Evolutionary conservation across 805 yeast genomes (phyloP).

Genomic region (Yarrowia sp.): DNA sequence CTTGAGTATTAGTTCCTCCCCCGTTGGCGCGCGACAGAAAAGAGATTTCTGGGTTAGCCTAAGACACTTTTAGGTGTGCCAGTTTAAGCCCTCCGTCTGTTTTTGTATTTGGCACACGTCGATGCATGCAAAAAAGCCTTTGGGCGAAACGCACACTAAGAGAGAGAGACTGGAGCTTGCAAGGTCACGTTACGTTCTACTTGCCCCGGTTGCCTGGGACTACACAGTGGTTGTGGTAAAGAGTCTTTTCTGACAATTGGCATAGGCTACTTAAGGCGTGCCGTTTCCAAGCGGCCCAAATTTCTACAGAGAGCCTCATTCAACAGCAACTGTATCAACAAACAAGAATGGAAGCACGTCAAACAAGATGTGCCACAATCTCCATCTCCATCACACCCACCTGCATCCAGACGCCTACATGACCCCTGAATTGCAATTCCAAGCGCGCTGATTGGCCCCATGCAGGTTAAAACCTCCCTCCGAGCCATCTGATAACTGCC

Average conservation of each 20-base stretch:
- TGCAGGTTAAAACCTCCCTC: slow-evolving; percentile 15
- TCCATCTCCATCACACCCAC: neutral
- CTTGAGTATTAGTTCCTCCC: neutral
- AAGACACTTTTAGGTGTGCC: neutral
- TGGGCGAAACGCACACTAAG: neutral
- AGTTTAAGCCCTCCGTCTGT: slow-evolving; percentile 15
- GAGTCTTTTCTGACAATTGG: too few species aligned
- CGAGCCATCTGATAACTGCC: slow-evolving; percentile 23
- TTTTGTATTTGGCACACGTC: slow-evolving; percentile 9
- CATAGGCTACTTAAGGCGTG: too few species aligned
- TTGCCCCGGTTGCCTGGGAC: too few species aligned
- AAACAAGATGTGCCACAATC: neutral
- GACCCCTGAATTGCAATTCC: slow-evolving; percentile 19
- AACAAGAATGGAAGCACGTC: neutral
- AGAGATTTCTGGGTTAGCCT: neutral
- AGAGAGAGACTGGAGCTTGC: neutral
- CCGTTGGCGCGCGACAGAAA: slow-evolving; percentile 7
- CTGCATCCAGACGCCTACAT: neutral
- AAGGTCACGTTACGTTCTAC: neutral
- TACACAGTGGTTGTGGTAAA: too few species aligned
- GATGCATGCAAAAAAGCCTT: slow-evolving; percentile 6
- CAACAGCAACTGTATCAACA: neutral
- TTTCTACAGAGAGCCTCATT: too few species aligned
- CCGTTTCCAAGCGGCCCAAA: too few species aligned
- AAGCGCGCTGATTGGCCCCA: slow-evolving; percentile 10